These are phyloP conservation scores for Ulmus americana DNA, from an alignment of 331 rosid species.

Conservation along the genomic window DNA sequence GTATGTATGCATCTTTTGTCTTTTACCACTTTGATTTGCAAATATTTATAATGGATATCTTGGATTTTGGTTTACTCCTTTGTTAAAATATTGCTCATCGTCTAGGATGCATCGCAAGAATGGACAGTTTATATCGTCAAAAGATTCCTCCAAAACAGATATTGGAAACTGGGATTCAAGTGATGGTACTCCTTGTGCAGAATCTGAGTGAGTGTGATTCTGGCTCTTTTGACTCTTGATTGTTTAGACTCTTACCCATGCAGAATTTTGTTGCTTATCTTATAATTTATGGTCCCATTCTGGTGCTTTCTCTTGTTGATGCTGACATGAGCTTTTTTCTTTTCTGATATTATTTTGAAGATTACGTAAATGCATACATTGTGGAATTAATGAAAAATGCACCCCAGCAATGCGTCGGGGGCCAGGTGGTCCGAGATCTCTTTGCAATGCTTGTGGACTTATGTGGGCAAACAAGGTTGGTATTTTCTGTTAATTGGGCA, in stretches of 20 bases:
- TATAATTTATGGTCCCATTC: constrained; percentile 1
- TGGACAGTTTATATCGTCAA: constrained; percentile 65
- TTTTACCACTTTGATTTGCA: constrained; percentile 5
- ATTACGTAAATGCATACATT: constrained; percentile 56
- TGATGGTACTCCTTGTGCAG: constrained; percentile 42
- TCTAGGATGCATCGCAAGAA: constrained; percentile 73
- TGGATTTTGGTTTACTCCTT: constrained; percentile 8
- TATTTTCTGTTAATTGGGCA: constrained; percentile 13
- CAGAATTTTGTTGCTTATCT: not conserved
- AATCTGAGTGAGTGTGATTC: constrained; percentile 51
- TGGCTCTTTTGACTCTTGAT: constrained; percentile 9
- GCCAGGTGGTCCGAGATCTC: constrained; percentile 70
- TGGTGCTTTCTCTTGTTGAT: not conserved
- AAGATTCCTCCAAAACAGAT: constrained; percentile 38
- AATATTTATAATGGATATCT: constrained; percentile 2
- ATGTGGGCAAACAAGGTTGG: constrained; percentile 81
- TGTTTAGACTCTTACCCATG: constrained; percentile 10
- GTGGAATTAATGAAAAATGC: constrained; percentile 62
- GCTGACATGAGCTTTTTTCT: constrained; percentile 23
- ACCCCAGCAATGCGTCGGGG: constrained; percentile 88
- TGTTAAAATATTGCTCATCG: not conserved
- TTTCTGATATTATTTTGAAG: constrained; percentile 24
- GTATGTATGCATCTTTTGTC: not conserved
- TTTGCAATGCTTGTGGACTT: constrained; percentile 78
- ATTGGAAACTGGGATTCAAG: constrained; percentile 54